Conservation (phyloP, 2,329 filamentous ascomycete species). For the Dothideomycetes sp. region DNA sequence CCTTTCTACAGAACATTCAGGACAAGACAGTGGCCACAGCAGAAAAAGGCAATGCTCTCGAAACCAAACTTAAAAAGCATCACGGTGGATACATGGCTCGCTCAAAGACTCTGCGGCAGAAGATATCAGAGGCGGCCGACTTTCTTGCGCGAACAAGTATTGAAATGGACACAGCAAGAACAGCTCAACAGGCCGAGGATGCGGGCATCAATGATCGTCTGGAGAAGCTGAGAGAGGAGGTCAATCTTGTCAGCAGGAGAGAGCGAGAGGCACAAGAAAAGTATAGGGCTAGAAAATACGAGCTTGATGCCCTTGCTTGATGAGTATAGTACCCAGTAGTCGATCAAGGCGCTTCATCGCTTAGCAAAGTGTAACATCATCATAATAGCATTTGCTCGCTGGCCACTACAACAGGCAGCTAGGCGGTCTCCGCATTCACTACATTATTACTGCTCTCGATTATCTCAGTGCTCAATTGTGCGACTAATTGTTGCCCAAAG, state of each 20-base stretch:
- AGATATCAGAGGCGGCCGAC: constrained; percentile 64
- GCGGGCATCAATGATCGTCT: constrained; percentile 62
- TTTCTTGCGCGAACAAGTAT: constrained; percentile 62
- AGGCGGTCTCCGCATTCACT: no score
- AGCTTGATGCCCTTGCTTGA: constrained; percentile 55
- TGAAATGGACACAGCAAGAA: constrained; percentile 63
- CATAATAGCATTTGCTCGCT: no score
- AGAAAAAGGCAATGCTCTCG: constrained; percentile 72
- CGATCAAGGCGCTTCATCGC: no score
- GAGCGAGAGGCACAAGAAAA: constrained; percentile 86
- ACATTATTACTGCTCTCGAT: no score
- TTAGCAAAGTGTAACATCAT: no score
- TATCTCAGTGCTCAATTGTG: no score
- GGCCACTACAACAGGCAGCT: no score
- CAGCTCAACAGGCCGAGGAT: constrained; percentile 69
- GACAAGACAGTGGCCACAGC: constrained; percentile 63
- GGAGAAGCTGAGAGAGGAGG: constrained; percentile 69
- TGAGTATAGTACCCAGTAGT: no score
- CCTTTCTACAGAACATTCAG: constrained; percentile 50
- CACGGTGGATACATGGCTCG: constrained; percentile 86
- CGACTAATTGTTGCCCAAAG: no score
- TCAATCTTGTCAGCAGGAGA: constrained; percentile 64
- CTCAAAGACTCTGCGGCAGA: constrained; percentile 66
- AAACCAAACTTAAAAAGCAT: constrained; percentile 84
- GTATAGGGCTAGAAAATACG: constrained; percentile 66